A percentile compares a stretch with the other conserved stretches of the same genome.
Evolutionary conservation across 768 basidiomycete genomes (phyloP).

Genomic region (Imleria badia): DNA sequence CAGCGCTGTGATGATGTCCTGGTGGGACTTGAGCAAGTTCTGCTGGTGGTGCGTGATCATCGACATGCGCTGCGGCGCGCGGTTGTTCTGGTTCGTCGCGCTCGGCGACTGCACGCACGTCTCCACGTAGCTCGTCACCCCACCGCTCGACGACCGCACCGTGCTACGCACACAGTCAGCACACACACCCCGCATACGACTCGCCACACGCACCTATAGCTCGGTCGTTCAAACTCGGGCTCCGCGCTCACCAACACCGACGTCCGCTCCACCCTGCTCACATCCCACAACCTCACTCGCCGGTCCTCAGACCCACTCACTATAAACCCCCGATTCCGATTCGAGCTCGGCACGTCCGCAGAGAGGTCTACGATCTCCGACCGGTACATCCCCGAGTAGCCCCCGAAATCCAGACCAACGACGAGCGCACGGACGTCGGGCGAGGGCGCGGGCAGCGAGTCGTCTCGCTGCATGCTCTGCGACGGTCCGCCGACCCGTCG

Average conservation of each 20-base stretch:
- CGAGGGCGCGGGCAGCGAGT: constrained; percentile 46
- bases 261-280: constrained; percentile 70
- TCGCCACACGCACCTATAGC: constrained; percentile 58
- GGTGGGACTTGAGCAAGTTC: constrained; percentile 81
- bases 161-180: constrained; percentile 21
- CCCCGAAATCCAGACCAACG: constrained; percentile 77
- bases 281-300: constrained; percentile 85
- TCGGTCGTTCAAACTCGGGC: constrained; percentile 69
- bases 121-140: constrained; percentile 57
- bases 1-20: constrained; percentile 85
- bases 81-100: constrained; percentile 51
- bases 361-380: constrained; percentile 49
- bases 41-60: constrained; percentile 82
- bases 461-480: constrained; percentile 34
- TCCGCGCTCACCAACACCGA: constrained; percentile 78
- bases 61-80: constrained; percentile 73
- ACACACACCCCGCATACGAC: neutral
- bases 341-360: constrained; percentile 38
- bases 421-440: constrained; percentile 70
- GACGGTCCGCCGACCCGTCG: constrained; percentile 34
- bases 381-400: constrained; percentile 53
- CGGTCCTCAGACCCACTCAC: constrained; percentile 90
- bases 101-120: constrained; percentile 53
- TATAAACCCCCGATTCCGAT: constrained; percentile 67
- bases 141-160: constrained; percentile 37